Evolutionary conservation across 2,329 filamentous ascomycete species (phyloP).

Genomic region (Rachicladosporium sp.): DNA sequence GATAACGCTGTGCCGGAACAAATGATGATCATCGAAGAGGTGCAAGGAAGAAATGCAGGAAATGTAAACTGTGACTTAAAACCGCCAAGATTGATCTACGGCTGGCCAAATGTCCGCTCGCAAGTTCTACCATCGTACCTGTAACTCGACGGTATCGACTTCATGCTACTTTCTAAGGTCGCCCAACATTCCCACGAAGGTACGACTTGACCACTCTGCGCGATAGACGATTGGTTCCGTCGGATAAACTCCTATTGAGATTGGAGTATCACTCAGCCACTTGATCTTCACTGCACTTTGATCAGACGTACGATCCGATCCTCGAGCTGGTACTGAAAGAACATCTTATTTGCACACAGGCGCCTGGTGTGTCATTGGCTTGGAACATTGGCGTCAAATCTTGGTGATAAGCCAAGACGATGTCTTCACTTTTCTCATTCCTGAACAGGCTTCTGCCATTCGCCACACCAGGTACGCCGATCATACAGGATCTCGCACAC

Average conservation of each 20-base stretch:
- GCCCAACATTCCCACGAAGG: too few species aligned
- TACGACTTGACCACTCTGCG: too few species aligned
- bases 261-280: not conserved
- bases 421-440: slow-evolving; percentile 14
- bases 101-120: too few species aligned
- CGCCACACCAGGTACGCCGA: slow-evolving; percentile 33
- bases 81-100: too few species aligned
- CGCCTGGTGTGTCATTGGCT: not conserved
- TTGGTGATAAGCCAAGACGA: slow-evolving; percentile 3
- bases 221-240: too few species aligned
- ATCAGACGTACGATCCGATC: not conserved
- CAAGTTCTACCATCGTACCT: too few species aligned
- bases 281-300: not conserved
- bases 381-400: not conserved
- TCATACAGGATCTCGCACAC: slow-evolving; percentile 36
- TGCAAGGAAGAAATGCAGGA: too few species aligned
- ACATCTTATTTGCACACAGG: not conserved
- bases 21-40: too few species aligned
- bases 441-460: slow-evolving; percentile 37
- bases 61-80: too few species aligned
- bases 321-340: not conserved
- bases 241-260: not conserved
- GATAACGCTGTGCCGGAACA: too few species aligned
- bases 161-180: too few species aligned
- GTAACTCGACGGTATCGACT: too few species aligned